Percentiles rank a stretch among this genome's conserved stretches.
Conservation (phyloP, 148 eudicot species). For the Fallopia convolvulus region DNA sequence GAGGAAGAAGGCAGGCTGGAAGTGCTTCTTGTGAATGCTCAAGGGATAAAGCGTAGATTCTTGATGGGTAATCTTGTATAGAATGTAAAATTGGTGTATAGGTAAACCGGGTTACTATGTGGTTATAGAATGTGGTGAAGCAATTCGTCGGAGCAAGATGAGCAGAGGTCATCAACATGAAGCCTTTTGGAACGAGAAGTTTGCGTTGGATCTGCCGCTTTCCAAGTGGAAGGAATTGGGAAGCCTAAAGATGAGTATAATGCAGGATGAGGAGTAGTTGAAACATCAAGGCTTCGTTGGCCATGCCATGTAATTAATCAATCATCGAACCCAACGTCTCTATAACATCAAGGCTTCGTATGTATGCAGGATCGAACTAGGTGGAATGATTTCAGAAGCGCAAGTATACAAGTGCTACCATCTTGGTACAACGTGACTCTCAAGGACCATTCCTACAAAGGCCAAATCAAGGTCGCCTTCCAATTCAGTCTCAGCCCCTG, state of each 20-base stretch:
- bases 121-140: constrained; percentile 5
- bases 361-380: not conserved
- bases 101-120: constrained; percentile 4
- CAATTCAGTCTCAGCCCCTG: constrained; percentile 33
- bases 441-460: constrained; percentile 73
- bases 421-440: constrained; percentile 60
- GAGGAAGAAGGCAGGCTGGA: constrained; percentile 5
- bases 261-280: constrained; percentile 12
- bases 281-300: constrained; percentile 5
- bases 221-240: not conserved
- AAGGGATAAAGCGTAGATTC: not conserved
- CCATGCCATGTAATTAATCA: not conserved
- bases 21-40: constrained; percentile 4
- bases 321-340: not conserved
- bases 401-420: constrained; percentile 40
- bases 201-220: constrained; percentile 5
- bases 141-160: not conserved
- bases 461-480: constrained; percentile 66
- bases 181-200: constrained; percentile 6
- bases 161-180: not conserved
- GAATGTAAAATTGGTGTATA: not conserved
- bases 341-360: too few species aligned
- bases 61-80: not conserved
- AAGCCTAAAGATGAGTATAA: constrained; percentile 15
- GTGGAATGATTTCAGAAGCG: constrained; percentile 1